These are phyloP conservation scores for Puccinia novopanici DNA, from an alignment of 1,284 basidiomycete genomes.

Conservation along the genomic window DNA sequence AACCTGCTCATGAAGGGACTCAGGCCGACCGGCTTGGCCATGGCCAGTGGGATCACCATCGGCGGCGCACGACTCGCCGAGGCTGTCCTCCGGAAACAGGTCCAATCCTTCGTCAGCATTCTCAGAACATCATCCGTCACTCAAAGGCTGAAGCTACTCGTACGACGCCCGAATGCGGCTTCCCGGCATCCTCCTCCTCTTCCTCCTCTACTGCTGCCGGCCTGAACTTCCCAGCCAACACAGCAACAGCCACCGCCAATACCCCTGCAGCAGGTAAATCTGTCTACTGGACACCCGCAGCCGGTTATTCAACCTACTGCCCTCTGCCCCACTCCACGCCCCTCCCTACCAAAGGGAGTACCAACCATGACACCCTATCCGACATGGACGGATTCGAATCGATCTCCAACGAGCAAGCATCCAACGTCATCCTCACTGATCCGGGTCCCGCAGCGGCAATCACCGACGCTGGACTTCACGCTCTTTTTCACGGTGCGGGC, in stretches of 20 bases:
- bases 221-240: constrained; percentile 52
- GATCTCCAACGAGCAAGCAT: neutral
- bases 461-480: constrained; percentile 60
- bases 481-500: constrained; percentile 60
- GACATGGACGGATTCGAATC: neutral
- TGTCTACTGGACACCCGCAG: constrained; percentile 49
- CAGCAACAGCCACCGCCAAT: constrained; percentile 47
- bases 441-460: constrained; percentile 3
- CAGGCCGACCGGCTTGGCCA: constrained; percentile 29
- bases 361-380: constrained; percentile 45
- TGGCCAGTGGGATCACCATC: constrained; percentile 40
- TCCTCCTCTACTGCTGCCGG: neutral
- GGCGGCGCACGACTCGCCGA: constrained; percentile 24
- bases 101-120: constrained; percentile 13
- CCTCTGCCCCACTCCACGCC: constrained; percentile 35
- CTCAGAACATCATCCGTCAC: neutral
- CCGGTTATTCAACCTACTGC: no score
- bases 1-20: constrained; percentile 27
- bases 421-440: neutral
- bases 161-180: neutral
- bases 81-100: neutral
- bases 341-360: no score
- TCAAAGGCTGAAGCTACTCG: neutral
- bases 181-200: neutral
- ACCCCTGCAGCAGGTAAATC: constrained; percentile 48